Evolutionary conservation across 2,329 filamentous ascomycete species (phyloP).

Genomic region (Scedosporium boydii): DNA sequence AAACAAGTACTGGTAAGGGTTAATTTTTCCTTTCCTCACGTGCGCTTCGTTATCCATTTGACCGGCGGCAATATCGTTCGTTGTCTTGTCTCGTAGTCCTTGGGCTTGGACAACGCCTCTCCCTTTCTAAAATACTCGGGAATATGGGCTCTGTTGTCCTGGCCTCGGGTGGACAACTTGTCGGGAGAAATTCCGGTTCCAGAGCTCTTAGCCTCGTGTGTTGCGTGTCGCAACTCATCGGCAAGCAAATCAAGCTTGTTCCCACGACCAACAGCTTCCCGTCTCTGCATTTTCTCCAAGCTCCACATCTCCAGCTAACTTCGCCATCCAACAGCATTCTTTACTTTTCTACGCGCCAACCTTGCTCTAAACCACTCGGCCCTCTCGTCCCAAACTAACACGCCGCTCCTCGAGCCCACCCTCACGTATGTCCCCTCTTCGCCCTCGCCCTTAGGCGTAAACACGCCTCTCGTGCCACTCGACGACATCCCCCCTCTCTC

Average conservation of each 20-base stretch:
- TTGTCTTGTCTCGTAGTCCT: neutral
- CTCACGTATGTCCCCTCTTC: constrained; percentile 17
- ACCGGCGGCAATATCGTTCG: neutral
- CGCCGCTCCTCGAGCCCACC: constrained; percentile 49
- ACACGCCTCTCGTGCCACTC: constrained; percentile 26
- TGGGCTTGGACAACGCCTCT: neutral
- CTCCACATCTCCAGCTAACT: constrained; percentile 12
- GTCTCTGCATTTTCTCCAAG: too few species aligned
- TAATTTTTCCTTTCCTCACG: constrained; percentile 10
- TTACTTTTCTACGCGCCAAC: constrained; percentile 73
- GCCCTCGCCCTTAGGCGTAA: constrained; percentile 26
- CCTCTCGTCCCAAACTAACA: constrained; percentile 54
- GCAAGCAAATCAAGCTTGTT: too few species aligned
- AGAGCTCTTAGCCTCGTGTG: neutral
- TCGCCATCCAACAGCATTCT: constrained; percentile 52
- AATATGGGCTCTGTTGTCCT: too few species aligned
- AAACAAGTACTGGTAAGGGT: constrained; percentile 50
- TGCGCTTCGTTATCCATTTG: constrained; percentile 5
- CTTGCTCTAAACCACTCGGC: constrained; percentile 57
- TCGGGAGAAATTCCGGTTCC: too few species aligned
- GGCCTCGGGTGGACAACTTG: too few species aligned
- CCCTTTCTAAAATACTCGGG: neutral
- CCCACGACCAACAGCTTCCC: too few species aligned
- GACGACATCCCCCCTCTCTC: constrained; percentile 51
- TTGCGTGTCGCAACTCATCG: neutral